Evolutionary conservation across 1,284 basidiomycete species (phyloP).

Genomic region (Heterobasidion irregulare): DNA sequence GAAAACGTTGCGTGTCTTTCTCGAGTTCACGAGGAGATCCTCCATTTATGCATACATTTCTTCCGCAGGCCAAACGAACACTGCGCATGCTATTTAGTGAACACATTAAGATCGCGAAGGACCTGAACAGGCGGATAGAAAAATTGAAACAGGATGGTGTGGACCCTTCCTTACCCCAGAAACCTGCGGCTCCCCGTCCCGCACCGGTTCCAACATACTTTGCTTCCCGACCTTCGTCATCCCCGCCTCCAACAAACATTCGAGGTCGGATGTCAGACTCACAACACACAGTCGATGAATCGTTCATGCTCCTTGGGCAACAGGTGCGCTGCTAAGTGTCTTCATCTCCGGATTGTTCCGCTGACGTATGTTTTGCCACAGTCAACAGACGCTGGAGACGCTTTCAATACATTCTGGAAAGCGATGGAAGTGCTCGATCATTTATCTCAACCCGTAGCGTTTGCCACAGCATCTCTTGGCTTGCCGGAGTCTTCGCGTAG

Average conservation of each 20-base stretch:
- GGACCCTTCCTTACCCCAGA: conserved; percentile 50
- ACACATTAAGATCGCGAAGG: conserved; percentile 58
- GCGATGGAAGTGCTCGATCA: conserved; percentile 77
- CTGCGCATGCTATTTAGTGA: conserved; percentile 65
- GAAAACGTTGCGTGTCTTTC: conserved; percentile 44
- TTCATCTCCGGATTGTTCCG: background rate
- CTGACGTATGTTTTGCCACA: conserved; percentile 16
- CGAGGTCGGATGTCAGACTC: conserved; percentile 52
- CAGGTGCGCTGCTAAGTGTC: conserved; percentile 28
- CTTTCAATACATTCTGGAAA: conserved; percentile 81
- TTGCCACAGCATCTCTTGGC: conserved; percentile 68
- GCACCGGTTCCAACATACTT: conserved; percentile 11
- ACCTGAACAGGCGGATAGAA: conserved; percentile 59
- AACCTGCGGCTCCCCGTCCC: conserved; percentile 17
- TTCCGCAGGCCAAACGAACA: conserved; percentile 60
- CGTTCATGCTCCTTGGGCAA: conserved; percentile 77
- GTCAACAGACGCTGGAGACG: conserved; percentile 65
- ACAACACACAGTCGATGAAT: conserved; percentile 70
- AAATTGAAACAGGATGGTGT: conserved; percentile 66
- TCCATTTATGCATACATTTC: conserved; percentile 9
- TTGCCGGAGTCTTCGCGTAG: conserved; percentile 24
- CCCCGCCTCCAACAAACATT: conserved; percentile 14
- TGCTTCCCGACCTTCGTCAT: conserved; percentile 9
- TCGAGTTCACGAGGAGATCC: conserved; percentile 9
- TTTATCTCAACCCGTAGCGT: conserved; percentile 78